These are phyloP conservation scores for Zygosaccharomyces pseudobailii DNA, from an alignment of 1,139 yeast genomes.

Conservation along the genomic window DNA sequence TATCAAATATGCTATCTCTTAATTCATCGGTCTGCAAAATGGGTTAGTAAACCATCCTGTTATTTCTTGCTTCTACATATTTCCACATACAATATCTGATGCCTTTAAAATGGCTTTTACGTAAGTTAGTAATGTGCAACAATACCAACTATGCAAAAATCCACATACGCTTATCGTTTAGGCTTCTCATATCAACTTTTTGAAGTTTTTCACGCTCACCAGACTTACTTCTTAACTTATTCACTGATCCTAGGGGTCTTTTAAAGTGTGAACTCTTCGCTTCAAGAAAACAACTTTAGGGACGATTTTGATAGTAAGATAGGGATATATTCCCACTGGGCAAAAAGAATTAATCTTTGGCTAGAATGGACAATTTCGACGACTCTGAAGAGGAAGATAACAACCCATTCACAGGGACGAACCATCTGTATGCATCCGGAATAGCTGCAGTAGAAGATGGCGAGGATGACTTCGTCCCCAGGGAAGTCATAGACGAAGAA, in stretches of 20 bases:
- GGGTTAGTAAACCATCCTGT: not conserved
- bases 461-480: conserved; percentile 14
- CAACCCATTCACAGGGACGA: conserved; percentile 44
- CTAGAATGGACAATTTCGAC: conserved; percentile 16
- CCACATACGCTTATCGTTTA: conserved; percentile 3
- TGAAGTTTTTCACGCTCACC: not conserved
- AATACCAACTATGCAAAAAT: not conserved
- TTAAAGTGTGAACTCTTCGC: conserved; percentile 2
- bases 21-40: conserved; percentile 47
- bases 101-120: conserved; percentile 30
- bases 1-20: conserved; percentile 54
- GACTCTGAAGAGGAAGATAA: conserved; percentile 43
- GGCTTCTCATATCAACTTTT: conserved; percentile 6
- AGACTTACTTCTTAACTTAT: not conserved
- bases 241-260: not conserved
- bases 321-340: not conserved
- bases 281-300: conserved; percentile 2
- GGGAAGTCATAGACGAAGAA: conserved; percentile 7
- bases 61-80: not conserved
- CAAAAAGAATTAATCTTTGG: not conserved
- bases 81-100: conserved; percentile 31
- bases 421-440: conserved; percentile 40
- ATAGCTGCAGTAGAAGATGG: conserved; percentile 26
- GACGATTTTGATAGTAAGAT: not conserved
- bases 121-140: conserved; percentile 3